Evolutionary conservation across 768 basidiomycete genomes (phyloP), one percentile per base, ranked within the genome.

Genomic region (Chalciporus pseudorubinellus): DNA sequence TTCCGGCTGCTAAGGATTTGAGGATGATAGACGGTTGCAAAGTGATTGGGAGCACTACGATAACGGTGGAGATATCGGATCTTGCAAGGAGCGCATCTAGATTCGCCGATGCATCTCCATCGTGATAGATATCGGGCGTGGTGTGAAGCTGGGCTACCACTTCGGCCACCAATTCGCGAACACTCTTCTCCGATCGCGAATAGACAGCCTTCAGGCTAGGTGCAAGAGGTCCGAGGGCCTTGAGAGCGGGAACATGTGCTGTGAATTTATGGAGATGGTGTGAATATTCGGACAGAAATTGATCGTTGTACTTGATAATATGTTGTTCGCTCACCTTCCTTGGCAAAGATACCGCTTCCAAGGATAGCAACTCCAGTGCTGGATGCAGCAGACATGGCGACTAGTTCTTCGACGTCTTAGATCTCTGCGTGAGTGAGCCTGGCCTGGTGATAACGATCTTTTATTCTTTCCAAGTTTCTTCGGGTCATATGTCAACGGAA

Each of bases 161-260:
- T 20, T 73, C 71, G 6, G 69, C 66, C 4, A 84, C 76, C 45
- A 88, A 69, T 29, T 78, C 77, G 12, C 70, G 65, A 1, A 84
- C 78, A 50, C 80, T 83, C 64, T 76, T 78, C 58, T 78, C 69
- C 1, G 89, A 89, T 53, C 91, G 80, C 11, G 91, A 94, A 74
- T 92, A 94, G 49, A 94, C 75, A 1, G 90, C 91, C 57, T 75
- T 82, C 46, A 85, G 70, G 46, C 70, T 64, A 45, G 74, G 75
- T 29, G 76, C 74, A 20, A 73, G 65, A 53, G 64, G 60, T 10
- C 77, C 78, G 44, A 88, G 74, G 2, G 70, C 66, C 20, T 76
- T 77, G 45, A 93, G 75, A 16, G 86, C 83, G 33, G 91, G 91
- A n/a, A 93, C 74, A 68, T 95, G 87, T 22, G 89, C 89, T 83